Base-by-base conservation (phyloP, 2,329 filamentous ascomycete species). In the Fonsecaea pugnacius region DNA sequence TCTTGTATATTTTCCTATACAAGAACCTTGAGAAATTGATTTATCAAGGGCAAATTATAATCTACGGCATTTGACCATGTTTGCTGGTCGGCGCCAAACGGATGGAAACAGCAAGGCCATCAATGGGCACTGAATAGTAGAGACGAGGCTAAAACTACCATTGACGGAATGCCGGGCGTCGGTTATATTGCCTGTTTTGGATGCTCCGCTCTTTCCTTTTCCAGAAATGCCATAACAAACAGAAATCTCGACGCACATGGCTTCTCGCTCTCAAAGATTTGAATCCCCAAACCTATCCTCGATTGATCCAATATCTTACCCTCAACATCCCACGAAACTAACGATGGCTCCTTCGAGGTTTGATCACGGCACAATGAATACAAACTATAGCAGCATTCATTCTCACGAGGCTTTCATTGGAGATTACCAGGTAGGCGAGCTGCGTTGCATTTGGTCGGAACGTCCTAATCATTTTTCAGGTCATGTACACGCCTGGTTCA, bases 401-500 rank as follows among this genome's bases (percentile, higher is more conserved):
- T 71, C 70, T 14, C 62, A 61, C 30, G 70, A 71, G 58, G 70
- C 70, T 16, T 71, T 70, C 51, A 65, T 71, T 46, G 69, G 69
- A 40, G 66, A 69, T 24, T 70, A 71, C 43, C 70, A 71, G 64
- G 70, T 68, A 63, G 51, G 33, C 35, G 27, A 27, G n/a, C 21
- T 33, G n/a, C 24, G 10, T n/a, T 36, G 10, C 30, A 60, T 40
- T 16, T 46, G 21, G n/a, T 24, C 4, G 8, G 7, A 38, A 27
- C 32, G 7, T 12, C 43, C 62, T 52, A 24, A 43, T 40, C 33
- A 18, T 27, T n/a, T 32, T 51, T 35, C 48, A 68, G 66, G 66
- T 71, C 67, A 70, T 71, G 70, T 71, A 71, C 64, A 71, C 70
- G 36, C 70, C 70, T 7, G 70, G 70, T 46, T 69, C 69, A 30